phyloP scores from a whole-genome alignment of 2,329 filamentous ascomycete species.

The Beauveria sp. region DNA sequence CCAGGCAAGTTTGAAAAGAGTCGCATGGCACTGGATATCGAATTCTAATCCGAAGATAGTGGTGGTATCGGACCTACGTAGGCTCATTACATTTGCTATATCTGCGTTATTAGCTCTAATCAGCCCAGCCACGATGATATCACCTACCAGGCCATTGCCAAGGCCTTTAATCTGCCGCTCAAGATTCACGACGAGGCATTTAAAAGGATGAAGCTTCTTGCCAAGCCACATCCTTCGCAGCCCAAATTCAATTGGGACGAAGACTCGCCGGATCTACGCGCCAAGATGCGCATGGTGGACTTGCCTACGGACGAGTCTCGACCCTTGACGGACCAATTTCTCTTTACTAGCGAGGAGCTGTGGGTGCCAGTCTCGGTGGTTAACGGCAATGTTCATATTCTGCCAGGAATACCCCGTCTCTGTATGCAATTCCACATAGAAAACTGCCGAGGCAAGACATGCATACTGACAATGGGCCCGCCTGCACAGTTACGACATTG shows the following conservation, averaged over 20 bases:
- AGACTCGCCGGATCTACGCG: constrained; percentile 68
- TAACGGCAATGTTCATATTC: constrained; percentile 87
- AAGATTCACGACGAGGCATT: constrained; percentile 71
- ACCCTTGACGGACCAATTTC: constrained; percentile 60
- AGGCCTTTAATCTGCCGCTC: constrained; percentile 73
- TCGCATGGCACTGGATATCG: not conserved
- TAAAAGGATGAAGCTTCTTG: constrained; percentile 75
- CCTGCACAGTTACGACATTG: constrained; percentile 55
- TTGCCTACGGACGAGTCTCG: constrained; percentile 67
- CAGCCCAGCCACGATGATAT: constrained; percentile 82
- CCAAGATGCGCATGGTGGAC: constrained; percentile 85
- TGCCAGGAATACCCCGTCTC: constrained; percentile 80
- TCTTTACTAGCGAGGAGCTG: constrained; percentile 72
- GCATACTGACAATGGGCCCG: not conserved
- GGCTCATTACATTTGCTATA: constrained; percentile 24
- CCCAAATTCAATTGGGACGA: constrained; percentile 73
- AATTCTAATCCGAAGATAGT: constrained; percentile 29
- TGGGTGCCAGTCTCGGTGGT: constrained; percentile 90
- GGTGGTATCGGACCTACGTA: constrained; percentile 94
- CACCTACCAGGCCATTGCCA: constrained; percentile 89
- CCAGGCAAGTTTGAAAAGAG: constrained; percentile 41
- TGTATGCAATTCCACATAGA: constrained; percentile 39
- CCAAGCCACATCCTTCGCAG: constrained; percentile 64
- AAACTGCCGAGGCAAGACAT: not conserved
- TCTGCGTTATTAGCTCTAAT: constrained; percentile 3